A percentile compares a stretch with the other conserved stretches of the same genome.
Conservation (phyloP, 1,284 basidiomycete species). For the Ustilago xerochloae region DNA sequence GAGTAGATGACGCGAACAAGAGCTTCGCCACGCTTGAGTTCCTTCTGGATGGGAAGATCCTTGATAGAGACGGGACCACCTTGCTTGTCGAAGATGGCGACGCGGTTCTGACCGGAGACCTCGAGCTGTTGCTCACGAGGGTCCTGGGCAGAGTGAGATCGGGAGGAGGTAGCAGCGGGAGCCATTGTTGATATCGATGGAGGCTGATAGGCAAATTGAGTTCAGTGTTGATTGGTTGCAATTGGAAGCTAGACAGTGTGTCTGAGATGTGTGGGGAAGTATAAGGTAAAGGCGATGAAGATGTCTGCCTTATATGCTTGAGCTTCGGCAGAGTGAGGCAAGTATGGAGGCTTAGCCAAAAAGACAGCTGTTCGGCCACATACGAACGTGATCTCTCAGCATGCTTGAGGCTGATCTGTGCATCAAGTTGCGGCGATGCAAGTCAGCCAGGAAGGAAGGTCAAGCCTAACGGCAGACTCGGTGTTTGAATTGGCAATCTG, state of each 20-base stretch:
- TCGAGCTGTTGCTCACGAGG: constrained; percentile 52
- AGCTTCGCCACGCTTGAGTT: constrained; percentile 82
- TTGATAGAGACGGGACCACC: constrained; percentile 53
- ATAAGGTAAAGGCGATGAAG: neutral
- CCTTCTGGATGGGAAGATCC: constrained; percentile 72
- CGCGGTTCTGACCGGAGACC: constrained; percentile 43
- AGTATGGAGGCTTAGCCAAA: neutral
- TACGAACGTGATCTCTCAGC: no score
- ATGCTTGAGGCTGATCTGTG: no score
- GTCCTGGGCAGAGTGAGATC: constrained; percentile 30
- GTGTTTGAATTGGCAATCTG: neutral
- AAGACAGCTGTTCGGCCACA: neutral
- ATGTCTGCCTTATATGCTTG: neutral
- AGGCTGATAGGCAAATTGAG: neutral
- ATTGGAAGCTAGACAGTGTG: neutral
- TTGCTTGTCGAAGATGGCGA: constrained; percentile 58
- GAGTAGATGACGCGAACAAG: constrained; percentile 76
- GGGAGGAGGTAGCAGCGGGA: constrained; percentile 34
- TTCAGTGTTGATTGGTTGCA: neutral
- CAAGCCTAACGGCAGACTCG: neutral
- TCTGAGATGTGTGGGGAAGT: neutral
- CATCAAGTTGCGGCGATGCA: neutral
- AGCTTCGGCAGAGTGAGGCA: neutral
- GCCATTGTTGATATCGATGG: constrained; percentile 18
- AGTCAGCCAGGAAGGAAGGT: neutral